phyloP scores from a whole-genome alignment of 2,329 filamentous ascomycete species.

The Scedosporium dehoogii region DNA sequence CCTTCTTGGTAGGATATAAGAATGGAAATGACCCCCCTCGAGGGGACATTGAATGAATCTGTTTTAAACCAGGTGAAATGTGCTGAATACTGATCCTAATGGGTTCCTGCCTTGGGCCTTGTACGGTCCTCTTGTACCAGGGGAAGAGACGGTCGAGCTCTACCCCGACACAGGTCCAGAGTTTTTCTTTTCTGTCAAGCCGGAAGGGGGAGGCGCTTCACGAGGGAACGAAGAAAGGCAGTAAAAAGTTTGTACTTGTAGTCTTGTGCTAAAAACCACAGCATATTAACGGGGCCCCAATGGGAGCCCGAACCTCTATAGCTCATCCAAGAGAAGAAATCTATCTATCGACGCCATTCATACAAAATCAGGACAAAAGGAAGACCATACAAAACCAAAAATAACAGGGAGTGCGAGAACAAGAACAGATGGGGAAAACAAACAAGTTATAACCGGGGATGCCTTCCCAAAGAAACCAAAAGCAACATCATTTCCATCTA shows the following conservation, averaged over 20 bases:
- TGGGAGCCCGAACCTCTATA: not conserved
- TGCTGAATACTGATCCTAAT: too few species aligned
- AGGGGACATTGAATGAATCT: not conserved
- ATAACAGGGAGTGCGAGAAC: not conserved
- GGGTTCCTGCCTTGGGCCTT: too few species aligned
- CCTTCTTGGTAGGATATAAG: not conserved
- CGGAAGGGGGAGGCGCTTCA: too few species aligned
- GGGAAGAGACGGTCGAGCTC: too few species aligned
- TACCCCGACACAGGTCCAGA: too few species aligned
- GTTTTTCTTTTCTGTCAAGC: too few species aligned
- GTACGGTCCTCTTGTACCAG: too few species aligned
- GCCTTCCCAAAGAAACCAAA: not conserved
- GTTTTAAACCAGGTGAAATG: not conserved
- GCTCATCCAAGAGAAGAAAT: not conserved
- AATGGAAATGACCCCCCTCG: not conserved
- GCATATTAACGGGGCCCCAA: not conserved
- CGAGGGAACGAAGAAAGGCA: too few species aligned
- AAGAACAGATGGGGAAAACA: not conserved
- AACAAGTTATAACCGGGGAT: not conserved
- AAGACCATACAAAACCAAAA: not conserved
- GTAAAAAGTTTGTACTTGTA: not conserved
- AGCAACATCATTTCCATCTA: not conserved
- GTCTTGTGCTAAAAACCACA: not conserved
- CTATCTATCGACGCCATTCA: not conserved
- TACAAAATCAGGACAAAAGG: not conserved